Percentiles rank a stretch among this genome's conserved stretches.
Evolutionary conservation across 2,329 filamentous ascomycete genomes (phyloP).

Genomic region (Calonectria honghensis): DNA sequence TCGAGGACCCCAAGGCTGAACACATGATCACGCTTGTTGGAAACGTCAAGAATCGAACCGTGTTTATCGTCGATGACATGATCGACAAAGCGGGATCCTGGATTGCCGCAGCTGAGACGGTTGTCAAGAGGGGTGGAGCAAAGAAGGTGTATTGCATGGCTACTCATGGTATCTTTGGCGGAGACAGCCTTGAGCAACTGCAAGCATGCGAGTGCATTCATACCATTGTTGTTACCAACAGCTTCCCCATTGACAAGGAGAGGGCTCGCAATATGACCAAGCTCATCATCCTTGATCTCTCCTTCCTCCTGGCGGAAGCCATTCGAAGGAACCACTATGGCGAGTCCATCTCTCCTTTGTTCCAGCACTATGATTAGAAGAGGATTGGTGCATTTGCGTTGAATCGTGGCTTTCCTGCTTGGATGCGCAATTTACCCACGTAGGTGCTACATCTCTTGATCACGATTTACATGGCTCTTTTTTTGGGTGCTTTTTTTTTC

Average conservation of each 20-base stretch:
- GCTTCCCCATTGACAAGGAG: slow-evolving; percentile 90
- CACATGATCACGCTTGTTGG: slow-evolving; percentile 98
- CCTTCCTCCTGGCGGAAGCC: slow-evolving; percentile 90
- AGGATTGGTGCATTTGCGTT: slow-evolving; percentile 26
- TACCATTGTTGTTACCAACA: slow-evolving; percentile 95
- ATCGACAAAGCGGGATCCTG: slow-evolving; percentile 98
- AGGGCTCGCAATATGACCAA: slow-evolving; percentile 84
- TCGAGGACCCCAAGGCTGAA: slow-evolving; percentile 87
- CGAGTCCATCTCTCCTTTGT: slow-evolving; percentile 84
- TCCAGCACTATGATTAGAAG: slow-evolving; percentile 78
- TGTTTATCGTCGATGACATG: slow-evolving; percentile 99
- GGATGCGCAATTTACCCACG: slow-evolving; percentile 29
- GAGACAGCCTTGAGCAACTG: slow-evolving; percentile 91
- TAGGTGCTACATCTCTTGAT: slow-evolving; percentile 43
- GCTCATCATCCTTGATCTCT: slow-evolving; percentile 91
- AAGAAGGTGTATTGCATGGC: slow-evolving; percentile 98
- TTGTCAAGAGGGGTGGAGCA: slow-evolving; percentile 92
- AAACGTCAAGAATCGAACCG: slow-evolving; percentile 89
- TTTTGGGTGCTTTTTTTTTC: slow-evolving; percentile 47
- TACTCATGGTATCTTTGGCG: slow-evolving; percentile 95
- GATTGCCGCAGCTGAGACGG: slow-evolving; percentile 97
- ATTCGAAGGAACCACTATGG: slow-evolving; percentile 98
- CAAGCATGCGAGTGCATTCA: slow-evolving; percentile 95
- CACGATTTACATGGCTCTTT: slow-evolving; percentile 45
- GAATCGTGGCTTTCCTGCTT: not conserved